Evolutionary conservation across 2,329 filamentous ascomycete species (phyloP), one percentile per base, ranked within the genome.

Genomic region (Clonostachys rhizophaga): DNA sequence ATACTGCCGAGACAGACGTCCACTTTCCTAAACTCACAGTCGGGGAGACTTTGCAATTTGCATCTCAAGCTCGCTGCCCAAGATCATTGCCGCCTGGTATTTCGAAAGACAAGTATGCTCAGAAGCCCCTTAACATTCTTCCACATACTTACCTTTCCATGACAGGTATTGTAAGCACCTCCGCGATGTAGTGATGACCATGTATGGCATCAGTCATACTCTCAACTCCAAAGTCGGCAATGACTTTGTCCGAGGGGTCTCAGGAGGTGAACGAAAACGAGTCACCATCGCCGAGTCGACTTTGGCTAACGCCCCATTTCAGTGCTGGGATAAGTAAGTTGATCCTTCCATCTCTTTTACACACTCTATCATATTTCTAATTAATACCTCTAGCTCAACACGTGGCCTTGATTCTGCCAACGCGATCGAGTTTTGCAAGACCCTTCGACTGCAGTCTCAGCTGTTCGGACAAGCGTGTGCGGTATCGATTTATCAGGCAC

Each of bases 401-500:
- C 67, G 70, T 48, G 83, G 82, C 11, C 64, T 86, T 3, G 82
- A 86, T 56, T 74, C 77, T 5, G 77, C 74, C 18, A 85, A 79
- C 0, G 82, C 82, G 2, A 58, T 84, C 12, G 78, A 84, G 53
- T 86, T 83, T 49, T 77, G 81, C 5, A 73, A 78, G 51, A 79
- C 76, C 47, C 61, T 86, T 40, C 68, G 79, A 33, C 70, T 75
- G n/a, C 66, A 80, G 5, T 83, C 85, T 1, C 82, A 89, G 52
- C 75, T 89, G 53, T 74, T 78, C 2, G 69, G 77, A 13, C 78
- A 78, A 1, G 78, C 85, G 1, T 24, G 14, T 4, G 13, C 18
- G 50, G 86, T 89, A 33, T 86, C 85, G 52, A 89, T 89, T 62
- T 89, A 89, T 65, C 85, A 89, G 63, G 79, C 86, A 3, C 77